Evolutionary conservation across 179 eudicot genomes (phyloP).

Genomic region (Beta lomatogona): DNA sequence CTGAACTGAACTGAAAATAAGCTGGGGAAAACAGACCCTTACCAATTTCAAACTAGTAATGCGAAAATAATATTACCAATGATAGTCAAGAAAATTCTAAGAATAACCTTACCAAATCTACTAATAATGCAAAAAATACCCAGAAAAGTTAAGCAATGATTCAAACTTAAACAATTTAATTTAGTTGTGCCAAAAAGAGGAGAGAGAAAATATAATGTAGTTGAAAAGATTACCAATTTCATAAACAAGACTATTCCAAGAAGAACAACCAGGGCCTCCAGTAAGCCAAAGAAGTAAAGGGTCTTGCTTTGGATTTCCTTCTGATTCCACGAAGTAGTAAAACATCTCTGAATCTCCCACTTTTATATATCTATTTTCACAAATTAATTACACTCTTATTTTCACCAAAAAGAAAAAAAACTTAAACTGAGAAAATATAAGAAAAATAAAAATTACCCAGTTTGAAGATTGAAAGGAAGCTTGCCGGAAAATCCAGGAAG

Average conservation of each 20-base stretch:
- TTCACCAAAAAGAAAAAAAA: neutral
- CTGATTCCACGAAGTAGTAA: slow-evolving; percentile 61
- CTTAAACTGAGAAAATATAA: neutral
- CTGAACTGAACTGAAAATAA: too few relatives aligned
- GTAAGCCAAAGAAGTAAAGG: slow-evolving; percentile 65
- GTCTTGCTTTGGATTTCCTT: slow-evolving; percentile 49
- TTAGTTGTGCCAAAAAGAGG: neutral
- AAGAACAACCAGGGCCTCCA: slow-evolving; percentile 71
- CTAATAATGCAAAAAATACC: neutral
- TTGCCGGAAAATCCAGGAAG: slow-evolving; percentile 56
- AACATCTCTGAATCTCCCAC: slow-evolving; percentile 60
- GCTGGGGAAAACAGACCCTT: too few relatives aligned
- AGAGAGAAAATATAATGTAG: neutral
- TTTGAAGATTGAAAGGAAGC: slow-evolving; percentile 60
- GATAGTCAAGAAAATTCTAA: too few relatives aligned
- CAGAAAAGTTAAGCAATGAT: neutral
- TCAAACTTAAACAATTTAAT: neutral
- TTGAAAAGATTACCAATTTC: slow-evolving; percentile 49
- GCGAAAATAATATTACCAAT: too few relatives aligned
- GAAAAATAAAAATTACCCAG: slow-evolving; percentile 39
- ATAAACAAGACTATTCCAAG: slow-evolving; percentile 51
- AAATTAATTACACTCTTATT: neutral
- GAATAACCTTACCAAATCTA: neutral
- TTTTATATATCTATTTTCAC: slow-evolving; percentile 44
- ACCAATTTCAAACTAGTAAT: too few relatives aligned